Base-by-base conservation (phyloP, 306 rosid species). In the Vachellia collinsii region DNA sequence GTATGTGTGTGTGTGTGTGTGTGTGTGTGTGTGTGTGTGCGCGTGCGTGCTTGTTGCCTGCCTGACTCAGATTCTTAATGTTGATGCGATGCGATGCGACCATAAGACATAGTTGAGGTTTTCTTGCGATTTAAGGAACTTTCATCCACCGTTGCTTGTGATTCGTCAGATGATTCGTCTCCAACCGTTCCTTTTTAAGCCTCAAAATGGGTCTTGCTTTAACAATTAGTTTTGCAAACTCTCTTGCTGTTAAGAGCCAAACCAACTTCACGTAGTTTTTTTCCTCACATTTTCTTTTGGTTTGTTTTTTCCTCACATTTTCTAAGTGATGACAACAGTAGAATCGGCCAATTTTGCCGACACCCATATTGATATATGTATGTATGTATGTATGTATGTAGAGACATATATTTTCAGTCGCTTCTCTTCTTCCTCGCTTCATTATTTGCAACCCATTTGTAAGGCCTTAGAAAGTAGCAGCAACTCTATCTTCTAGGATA, bases 71-170 rank as follows among this genome's bases (percentile, higher is more conserved):
- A 70, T 70, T 70, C 56, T 70, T 20, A 11, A 20, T 44, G 13
- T 70, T 11, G 56, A 3, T 69, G 51, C 73, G 2, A 3, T 69
- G 51, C 73, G 2, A 43, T 69, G 53, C 73, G 20, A 42, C 56
- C 38, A 43, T 12, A 12, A 43, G 20, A 11, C 7, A 29, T 29
- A 13, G 41, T 46, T 70, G 75, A 46, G 22, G 41, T 80, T 62
- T 84, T 43, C 79, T 80, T 79, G 17, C 56, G 64, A 63, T n/a
- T 44, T 25, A 79, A 80, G 81, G 56, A 53, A 10, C 58, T 78
- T 78, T 12, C 37, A 17, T n/a, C 17, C 58, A 22, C 56, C 54
- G 5, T 44, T 70, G 39, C 67, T 61, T 61, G 12, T 61, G 39
- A 61, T 23, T 11, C 23, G 53, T 29, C 39, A 5, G 38, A 34